Percentiles rank a stretch among this genome's conserved stretches.
Conservation (phyloP, 768 basidiomycete genomes). For the Pisolithus marmoratus region DNA sequence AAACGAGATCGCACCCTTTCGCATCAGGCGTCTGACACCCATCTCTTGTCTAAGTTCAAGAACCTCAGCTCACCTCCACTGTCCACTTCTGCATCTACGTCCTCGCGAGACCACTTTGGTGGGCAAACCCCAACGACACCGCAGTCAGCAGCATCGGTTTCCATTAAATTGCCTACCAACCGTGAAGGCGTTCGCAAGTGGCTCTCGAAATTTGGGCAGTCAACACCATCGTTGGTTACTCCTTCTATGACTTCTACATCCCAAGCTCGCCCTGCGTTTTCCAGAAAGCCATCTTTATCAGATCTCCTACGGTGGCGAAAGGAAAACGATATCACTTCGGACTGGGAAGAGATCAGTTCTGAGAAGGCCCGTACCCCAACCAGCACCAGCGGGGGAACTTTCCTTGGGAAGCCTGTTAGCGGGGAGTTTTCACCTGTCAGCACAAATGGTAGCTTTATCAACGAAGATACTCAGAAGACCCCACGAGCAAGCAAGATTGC, state of each 20-base stretch:
- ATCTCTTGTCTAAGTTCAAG: slow-evolving; percentile 51
- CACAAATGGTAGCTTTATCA: slow-evolving; percentile 20
- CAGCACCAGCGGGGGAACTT: slow-evolving; percentile 35
- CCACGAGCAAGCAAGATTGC: slow-evolving; percentile 31
- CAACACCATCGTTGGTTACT: slow-evolving; percentile 33
- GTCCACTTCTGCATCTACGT: slow-evolving; percentile 39
- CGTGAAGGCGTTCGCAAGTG: slow-evolving; percentile 78
- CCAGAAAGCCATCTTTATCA: slow-evolving; percentile 62
- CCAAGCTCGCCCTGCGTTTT: slow-evolving; percentile 34
- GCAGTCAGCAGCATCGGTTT: slow-evolving; percentile 33
- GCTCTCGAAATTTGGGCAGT: slow-evolving; percentile 55
- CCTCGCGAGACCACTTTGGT: slow-evolving; percentile 48
- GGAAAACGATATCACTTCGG: slow-evolving; percentile 48
- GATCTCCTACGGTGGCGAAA: slow-evolving; percentile 57
- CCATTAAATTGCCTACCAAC: slow-evolving; percentile 56
- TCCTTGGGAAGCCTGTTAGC: slow-evolving; percentile 19
- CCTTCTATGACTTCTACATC: slow-evolving; percentile 30
- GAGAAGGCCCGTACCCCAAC: slow-evolving; percentile 46
- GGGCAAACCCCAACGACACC: slow-evolving; percentile 23
- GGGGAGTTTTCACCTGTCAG: slow-evolving; percentile 26
- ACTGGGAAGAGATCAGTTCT: slow-evolving; percentile 61
- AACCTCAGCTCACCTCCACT: slow-evolving; percentile 34
- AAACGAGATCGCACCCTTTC: slow-evolving; percentile 57
- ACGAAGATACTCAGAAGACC: slow-evolving; percentile 29
- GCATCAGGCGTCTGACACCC: slow-evolving; percentile 67